Base-by-base conservation (phyloP, 2,329 filamentous ascomycete species). In the Chaetomiaceae sp. region DNA sequence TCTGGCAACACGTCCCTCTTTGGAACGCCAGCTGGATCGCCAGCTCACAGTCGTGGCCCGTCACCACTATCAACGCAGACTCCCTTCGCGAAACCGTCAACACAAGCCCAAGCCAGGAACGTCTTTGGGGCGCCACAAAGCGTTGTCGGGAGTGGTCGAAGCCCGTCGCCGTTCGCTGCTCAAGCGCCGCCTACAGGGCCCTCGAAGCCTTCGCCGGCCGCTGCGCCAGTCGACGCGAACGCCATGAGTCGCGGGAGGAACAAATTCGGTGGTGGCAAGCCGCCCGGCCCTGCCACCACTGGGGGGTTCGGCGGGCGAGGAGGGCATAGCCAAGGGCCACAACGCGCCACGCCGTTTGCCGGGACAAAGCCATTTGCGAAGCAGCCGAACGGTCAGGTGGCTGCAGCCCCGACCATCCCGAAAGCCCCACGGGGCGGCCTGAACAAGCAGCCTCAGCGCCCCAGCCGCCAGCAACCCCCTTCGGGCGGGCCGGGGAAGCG, bases 361-460 rank as follows among this genome's bases (percentile, higher is more conserved):
- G 19, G 31, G 8, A n/a, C 45, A 19, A 51, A 52, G 13, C 25
- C 41, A 3, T 34, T 41, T 5, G 19, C 21, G 13, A 46, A 50
- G 35, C 45, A 49, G 34, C 35, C 33, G 9, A 39, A 35, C 21
- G 41, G 9, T 7, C 23, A 23, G 13, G 19, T 12, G 4, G 16
- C 49, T 5, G 49, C 31, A 39, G 17, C 17, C 45, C 33, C 38
- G 21, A 33, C 10, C 5, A 13, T 13, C 30, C n/a, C n/a, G n/a
- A 43, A 44, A 27, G 5, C 19, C 3, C 44, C 17, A n/a, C 41
- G 37, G 12, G 41, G 37, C 33, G 46, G 30, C 9, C 49, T 39
- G 48, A 53, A 44, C 30, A 56, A 59, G 48, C 51, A 54, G 34
- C 47, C 42, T 14, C 35, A 38, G 27, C 49, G 34, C 25, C 53